Evolutionary conservation across 257 asterid genomes (phyloP), one percentile per base, ranked within the genome.

Genomic region (Ophiorrhiza pumila): DNA sequence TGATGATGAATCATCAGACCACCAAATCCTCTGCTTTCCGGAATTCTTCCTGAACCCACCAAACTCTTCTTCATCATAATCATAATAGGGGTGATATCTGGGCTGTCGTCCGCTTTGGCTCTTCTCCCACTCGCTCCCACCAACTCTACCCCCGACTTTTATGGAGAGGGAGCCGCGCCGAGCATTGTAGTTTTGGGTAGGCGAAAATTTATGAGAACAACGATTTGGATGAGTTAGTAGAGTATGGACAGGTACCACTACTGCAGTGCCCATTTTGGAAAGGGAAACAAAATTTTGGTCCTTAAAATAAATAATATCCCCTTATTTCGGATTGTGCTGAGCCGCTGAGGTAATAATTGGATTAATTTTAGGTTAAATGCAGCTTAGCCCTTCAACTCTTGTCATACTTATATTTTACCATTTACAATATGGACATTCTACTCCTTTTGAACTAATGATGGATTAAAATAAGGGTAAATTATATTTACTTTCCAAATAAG

Each of bases 21-120:
- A 91, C 97, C 97, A 89, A 76, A 25, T 70, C 83, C 95, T 82
- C 88, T 71, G 80, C 81, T 77, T 88, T 80, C 78, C 71, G 39
- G 83, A 64, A 20, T 41, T 25, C 56, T 64, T 83, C 53, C 85
- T 81, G 72, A 82, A 87, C 63, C 87, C 85, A 50, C 87, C 85
- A 50, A 74, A 83, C 29, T 79, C 91, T 23, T 49, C 88, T 9
- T 83, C 90, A 11, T 83, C 87, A 46, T 80, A 85, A 64, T 60
- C 46, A 25, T 78, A 85, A n/a, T 76, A 73, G 71, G 78, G 82
- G 7, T 65, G 72, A 71, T 82, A 85, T 61, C 83, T 84, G 79
- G 84, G 77, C 67, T 78, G 82, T 46, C 73, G 80, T 60, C 79
- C 74, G 35, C 46, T 66, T 55, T 49, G 62, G 71, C 63, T 80